Base-by-base conservation (phyloP, 2,329 filamentous ascomycete genomes). In the Cytospora piceicola region DNA sequence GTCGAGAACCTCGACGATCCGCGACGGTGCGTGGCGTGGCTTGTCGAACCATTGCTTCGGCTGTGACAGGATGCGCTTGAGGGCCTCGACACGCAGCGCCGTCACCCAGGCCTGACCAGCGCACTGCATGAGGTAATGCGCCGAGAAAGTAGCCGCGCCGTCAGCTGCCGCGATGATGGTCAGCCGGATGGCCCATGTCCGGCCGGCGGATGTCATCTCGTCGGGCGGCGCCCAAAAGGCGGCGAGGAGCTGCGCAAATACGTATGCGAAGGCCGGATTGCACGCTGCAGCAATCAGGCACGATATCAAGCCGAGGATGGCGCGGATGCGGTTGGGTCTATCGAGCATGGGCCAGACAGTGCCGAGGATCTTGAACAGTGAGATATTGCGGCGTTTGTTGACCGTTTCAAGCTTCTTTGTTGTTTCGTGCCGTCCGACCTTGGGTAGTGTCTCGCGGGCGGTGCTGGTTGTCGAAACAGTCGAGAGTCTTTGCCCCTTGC, bases 61-160 rank as follows among this genome's bases (percentile, higher is more conserved):
- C 73, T 97, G 94, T 49, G 85, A 82, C 0, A 98, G 80, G 20
- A 97, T 87, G 1, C 85, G 83, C 58, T 81, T 82, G 69, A 96
- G 80, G 0, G 91, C 90, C 73, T 88, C 83, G 2, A 82, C 79
- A 1, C 94, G 89, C 12, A 96, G 81, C 0, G 78, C 77, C 71
- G 94, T 88, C 17, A 94, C 83, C 94, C 94, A 98, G 0, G 83
- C 75, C 72, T 96, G 91, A 1, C 87, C 91, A 15, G 83, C 86
- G 30, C 81, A 79, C 69, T 96, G 93, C 7, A 96, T 82, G 11
- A 91, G 77, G 73, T 90, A 94, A 46, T 91, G 88, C 66, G 89
- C 87, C 0, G 83, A 74, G 51, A 89, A 94, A 0, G 84, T 87
- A 17, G 88, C 82, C 1, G 86, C 53, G 0, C 88, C 90, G 69